phyloP scores from a whole-genome alignment of 75 land plant species.

The Larix kaempferi region DNA sequence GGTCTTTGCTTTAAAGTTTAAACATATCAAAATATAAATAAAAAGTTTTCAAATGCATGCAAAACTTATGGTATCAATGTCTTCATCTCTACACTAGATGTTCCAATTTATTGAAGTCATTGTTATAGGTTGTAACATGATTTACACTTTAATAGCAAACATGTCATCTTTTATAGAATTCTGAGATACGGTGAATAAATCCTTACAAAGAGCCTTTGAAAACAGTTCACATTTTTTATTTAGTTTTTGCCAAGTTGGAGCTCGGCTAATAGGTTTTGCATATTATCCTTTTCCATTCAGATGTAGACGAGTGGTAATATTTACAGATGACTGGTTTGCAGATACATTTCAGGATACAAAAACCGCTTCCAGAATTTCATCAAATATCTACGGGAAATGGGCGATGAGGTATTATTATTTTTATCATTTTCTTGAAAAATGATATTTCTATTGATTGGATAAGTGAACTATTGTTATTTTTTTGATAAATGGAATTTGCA shows the following conservation, averaged over 20 bases:
- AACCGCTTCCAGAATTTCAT: constrained; percentile 98
- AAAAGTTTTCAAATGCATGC: neutral
- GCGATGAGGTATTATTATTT: constrained; percentile 75
- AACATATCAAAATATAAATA: neutral
- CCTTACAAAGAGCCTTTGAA: neutral
- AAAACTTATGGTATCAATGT: neutral
- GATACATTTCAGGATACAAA: constrained; percentile 96
- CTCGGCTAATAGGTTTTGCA: neutral
- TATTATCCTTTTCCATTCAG: neutral
- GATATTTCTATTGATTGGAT: too few relatives aligned
- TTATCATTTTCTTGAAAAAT: too few relatives aligned
- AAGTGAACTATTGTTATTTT: too few relatives aligned
- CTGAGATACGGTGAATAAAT: neutral
- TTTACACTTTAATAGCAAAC: neutral
- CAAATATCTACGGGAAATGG: constrained; percentile 91
- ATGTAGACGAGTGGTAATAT: neutral
- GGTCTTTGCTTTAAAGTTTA: neutral
- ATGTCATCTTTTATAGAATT: neutral
- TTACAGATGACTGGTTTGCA: constrained; percentile 24
- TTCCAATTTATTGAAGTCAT: neutral
- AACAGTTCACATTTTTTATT: neutral
- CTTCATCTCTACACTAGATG: neutral
- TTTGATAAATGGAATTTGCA: too few relatives aligned
- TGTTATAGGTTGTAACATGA: neutral
- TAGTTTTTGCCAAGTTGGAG: neutral